Evolutionary conservation across 352 stramenopile genomes (phyloP), one percentile per base, ranked within the genome.

Genomic region (Globisporangium heterothallicum): DNA sequence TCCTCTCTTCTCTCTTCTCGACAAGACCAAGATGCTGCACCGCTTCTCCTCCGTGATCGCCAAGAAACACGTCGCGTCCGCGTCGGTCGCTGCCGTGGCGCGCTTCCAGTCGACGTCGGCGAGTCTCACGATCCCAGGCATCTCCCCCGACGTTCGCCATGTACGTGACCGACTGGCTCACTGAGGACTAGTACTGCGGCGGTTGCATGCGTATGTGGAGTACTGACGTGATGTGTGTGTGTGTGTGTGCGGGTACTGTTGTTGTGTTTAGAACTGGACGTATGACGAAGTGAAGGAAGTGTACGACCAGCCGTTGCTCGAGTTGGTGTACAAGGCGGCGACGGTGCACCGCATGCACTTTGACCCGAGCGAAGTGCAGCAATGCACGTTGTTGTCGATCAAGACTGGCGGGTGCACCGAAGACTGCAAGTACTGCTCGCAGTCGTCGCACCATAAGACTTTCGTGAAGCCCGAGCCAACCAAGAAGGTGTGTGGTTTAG

Each of bases 291-390:
- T 99, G 60, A 83, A 95, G 56, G 74, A 85, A 21, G 92, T 98
- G 47, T 98, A 94, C 64, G 68, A 95, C 52, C 79, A 97, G 58
- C 96, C 96, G 27, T 87, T 99, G 60, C 80, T 98, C 46, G 96
- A 99, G 73, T 85, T 99, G 42, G 88, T 99, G 68, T 98, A 98
- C 76, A 88, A 95, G 61, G 95, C 96, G 12, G 89, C 90, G 4
- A 97, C 89, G 2, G 90, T 98, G 27, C 96, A 99, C 78, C 92
- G 96, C 56, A 98, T 98, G 86, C 95, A 98, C 77, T 98, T 97
- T 74, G 87, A 98, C 69, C 91, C 95, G 27, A 86, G 81, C 12
- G 95, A 99, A 60, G 95, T 99, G 29, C 95, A 98, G 70, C 95
- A 98, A 69, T 98, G 95, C 71, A 99, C 96, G 26, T 70, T 99